These are phyloP conservation scores for Claviceps sp. DNA, from an alignment of 2,329 filamentous ascomycete species.

Conservation along the genomic window DNA sequence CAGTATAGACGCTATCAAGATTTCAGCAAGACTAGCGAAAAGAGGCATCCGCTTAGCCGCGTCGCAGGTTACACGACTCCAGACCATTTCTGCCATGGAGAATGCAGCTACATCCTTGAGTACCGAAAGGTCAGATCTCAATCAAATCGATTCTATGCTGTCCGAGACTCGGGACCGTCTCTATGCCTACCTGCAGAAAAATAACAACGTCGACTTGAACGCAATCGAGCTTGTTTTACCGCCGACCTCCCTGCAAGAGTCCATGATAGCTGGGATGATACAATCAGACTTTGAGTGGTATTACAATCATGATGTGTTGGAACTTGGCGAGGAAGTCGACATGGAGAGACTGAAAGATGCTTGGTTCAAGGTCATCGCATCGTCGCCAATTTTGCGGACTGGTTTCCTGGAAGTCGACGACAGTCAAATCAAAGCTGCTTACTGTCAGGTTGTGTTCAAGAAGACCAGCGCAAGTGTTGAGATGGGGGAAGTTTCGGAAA, in stretches of 20 bases:
- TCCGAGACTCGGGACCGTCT: constrained; percentile 15
- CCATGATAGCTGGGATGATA: constrained; percentile 73
- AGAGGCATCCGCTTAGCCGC: constrained; percentile 48
- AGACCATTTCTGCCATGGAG: constrained; percentile 42
- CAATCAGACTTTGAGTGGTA: constrained; percentile 62
- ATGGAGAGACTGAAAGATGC: constrained; percentile 42
- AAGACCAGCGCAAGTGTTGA: constrained; percentile 10
- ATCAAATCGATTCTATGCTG: neutral
- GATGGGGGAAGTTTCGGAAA: constrained; percentile 11
- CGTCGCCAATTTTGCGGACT: constrained; percentile 62
- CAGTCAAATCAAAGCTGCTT: constrained; percentile 36
- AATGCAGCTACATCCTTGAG: constrained; percentile 27
- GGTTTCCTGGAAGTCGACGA: constrained; percentile 55
- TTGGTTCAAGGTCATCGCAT: constrained; percentile 45
- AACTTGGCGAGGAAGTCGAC: constrained; percentile 42
- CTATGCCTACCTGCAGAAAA: constrained; percentile 21
- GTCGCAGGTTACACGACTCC: constrained; percentile 62
- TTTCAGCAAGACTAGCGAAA: constrained; percentile 58
- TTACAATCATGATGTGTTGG: constrained; percentile 72
- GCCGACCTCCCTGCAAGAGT: constrained; percentile 73
- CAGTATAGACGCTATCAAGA: constrained; percentile 81
- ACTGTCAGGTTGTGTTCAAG: constrained; percentile 34
- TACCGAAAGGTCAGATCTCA: neutral
- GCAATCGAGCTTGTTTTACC: constrained; percentile 51
- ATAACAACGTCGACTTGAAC: constrained; percentile 20